Evolutionary conservation across 2,329 filamentous ascomycete genomes (phyloP), one percentile per base, ranked within the genome.

Genomic region (Microdochium nivale): DNA sequence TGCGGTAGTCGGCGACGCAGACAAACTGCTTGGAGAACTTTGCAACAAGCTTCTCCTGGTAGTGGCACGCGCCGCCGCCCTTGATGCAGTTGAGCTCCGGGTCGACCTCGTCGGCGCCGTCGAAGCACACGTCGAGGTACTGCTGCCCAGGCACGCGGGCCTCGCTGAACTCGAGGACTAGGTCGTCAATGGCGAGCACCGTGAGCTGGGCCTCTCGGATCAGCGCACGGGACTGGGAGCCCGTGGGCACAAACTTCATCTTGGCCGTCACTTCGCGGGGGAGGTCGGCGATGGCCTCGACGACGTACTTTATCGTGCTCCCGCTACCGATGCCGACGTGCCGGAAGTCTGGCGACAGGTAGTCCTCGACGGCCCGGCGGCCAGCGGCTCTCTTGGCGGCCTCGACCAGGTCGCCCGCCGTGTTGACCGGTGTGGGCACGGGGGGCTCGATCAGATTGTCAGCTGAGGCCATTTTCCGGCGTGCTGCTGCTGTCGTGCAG

Each of bases 71-170:
- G 53, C 94, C 94, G 49, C 94, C 94, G 51, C 94, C 94, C 75
- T 97, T 97, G 74, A 99, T 97, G 65, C 92, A 90, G 70, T 97
- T 99, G 54, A 99, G 73, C 50, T 95, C 88, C 47, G 89, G 84
- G 66, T 99, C 94, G 30, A 99, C 90, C 74, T 99, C 94, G 67
- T 99, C 94, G 3, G 94, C 94, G 51, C 94, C 94, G 65, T 99
- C 94, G 66, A 99, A 99, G 49, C 88, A 88, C 19, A 97, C 87
- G 62, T 97, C 92, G 25, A 99, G 78, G 65, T 84, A 70, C 53
- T 70, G 63, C 47, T 71, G 68, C n/a, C 74, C 67, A 32, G 72
- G 70, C 53, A 60, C 61, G 57, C 69, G 71, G n/a, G n/a, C n/a
- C 24, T 53, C 56, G 56, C 67, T 67, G 14, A 73, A 72, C 51